A percentile compares a stretch with the other conserved stretches of the same genome.
phyloP scores from a whole-genome alignment of 1,284 basidiomycete species.

The Ganoderma meredithae region DNA sequence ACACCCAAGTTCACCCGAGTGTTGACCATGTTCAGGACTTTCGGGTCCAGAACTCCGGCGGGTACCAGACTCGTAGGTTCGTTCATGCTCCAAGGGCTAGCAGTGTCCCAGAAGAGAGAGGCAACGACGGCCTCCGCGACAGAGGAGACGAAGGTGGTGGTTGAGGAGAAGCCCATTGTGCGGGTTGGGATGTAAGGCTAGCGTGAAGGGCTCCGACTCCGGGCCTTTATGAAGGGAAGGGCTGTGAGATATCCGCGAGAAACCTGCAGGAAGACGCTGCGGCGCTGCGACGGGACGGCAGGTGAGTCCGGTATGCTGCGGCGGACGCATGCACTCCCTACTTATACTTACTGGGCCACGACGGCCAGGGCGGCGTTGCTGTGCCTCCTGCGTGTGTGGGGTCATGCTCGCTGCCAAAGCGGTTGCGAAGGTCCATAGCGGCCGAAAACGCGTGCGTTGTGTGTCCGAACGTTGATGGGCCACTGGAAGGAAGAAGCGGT shows the following conservation, averaged over 20 bases:
- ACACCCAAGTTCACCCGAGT: conserved; percentile 40
- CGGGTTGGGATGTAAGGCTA: background rate
- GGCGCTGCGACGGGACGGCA: conserved; percentile 6
- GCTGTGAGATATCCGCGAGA: conserved; percentile 9
- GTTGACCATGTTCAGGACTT: conserved; percentile 23
- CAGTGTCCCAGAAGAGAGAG: background rate
- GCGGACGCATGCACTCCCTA: conserved; percentile 18
- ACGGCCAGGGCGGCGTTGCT: conserved; percentile 25
- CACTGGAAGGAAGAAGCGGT: conserved; percentile 5
- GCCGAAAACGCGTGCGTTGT: conserved; percentile 17
- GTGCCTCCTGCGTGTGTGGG: conserved; percentile 15
- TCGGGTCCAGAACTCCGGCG: conserved; percentile 13
- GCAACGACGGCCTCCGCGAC: background rate
- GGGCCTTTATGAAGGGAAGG: background rate
- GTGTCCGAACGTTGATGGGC: conserved; percentile 27
- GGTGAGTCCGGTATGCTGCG: conserved; percentile 13
- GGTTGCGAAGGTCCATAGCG: conserved; percentile 27
- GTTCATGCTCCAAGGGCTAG: conserved; percentile 4
- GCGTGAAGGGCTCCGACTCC: background rate
- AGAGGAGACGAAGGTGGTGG: conserved; percentile 8
- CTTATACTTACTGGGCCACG: background rate
- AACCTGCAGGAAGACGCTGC: conserved; percentile 11
- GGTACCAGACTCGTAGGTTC: conserved; percentile 26
- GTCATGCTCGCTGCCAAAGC: conserved; percentile 20
- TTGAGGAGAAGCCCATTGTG: conserved; percentile 3